A percentile compares a stretch with the other conserved stretches of the same genome.
Conservation (phyloP, 345 rosid genomes). For the Dipteronia sinensis region DNA sequence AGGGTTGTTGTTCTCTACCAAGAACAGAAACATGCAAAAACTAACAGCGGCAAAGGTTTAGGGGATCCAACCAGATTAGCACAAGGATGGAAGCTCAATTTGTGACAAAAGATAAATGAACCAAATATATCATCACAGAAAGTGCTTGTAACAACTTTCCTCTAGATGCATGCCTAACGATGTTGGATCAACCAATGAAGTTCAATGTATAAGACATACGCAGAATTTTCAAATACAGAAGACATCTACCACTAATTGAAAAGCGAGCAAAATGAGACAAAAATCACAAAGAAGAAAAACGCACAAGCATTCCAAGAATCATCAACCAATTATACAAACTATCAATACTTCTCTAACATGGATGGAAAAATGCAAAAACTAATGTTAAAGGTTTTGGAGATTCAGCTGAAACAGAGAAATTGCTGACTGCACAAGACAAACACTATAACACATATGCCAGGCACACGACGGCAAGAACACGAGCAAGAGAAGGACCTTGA, state of each 20-base stretch:
- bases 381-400: too few species aligned
- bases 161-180: neutral
- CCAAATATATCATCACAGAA: neutral
- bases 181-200: constrained; percentile 2
- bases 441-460: neutral
- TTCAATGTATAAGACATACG: neutral
- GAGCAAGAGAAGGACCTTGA: neutral
- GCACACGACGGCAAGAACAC: neutral
- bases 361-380: too few species aligned
- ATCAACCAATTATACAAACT: too few species aligned
- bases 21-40: neutral
- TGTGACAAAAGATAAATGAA: too few species aligned
- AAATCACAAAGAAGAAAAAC: neutral
- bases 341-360: too few species aligned
- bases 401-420: too few species aligned
- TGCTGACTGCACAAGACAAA: neutral
- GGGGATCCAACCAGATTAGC: too few species aligned
- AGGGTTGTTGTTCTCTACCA: too few species aligned
- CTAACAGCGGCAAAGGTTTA: neutral
- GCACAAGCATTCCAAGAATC: neutral
- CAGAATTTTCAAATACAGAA: neutral
- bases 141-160: neutral
- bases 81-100: too few species aligned
- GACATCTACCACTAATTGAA: neutral
- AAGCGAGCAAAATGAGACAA: neutral